Evolutionary conservation across 2,329 filamentous ascomycete species (phyloP).

Genomic region (Xylariaceae sp.): DNA sequence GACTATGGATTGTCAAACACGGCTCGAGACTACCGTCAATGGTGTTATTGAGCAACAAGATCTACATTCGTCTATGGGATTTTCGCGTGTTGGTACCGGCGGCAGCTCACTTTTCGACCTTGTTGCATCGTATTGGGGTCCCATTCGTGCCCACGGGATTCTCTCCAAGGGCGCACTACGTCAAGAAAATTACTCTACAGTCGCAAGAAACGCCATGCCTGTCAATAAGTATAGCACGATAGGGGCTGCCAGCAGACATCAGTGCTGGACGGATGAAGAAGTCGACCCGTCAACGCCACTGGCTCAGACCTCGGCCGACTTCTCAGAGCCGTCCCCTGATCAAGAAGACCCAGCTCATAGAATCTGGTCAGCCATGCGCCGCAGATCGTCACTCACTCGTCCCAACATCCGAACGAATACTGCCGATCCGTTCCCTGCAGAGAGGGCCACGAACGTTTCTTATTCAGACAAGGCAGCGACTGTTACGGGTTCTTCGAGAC

Average conservation of each 20-base stretch:
- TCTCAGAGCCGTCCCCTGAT: slow-evolving; percentile 15
- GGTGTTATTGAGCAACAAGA: slow-evolving; percentile 48
- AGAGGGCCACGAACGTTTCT: background rate
- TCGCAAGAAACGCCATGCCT: background rate
- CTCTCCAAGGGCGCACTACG: slow-evolving; percentile 33
- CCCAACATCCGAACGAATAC: slow-evolving; percentile 19
- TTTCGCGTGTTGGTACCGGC: slow-evolving; percentile 36
- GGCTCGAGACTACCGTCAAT: slow-evolving; percentile 47
- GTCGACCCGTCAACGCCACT: slow-evolving; percentile 13
- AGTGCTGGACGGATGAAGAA: background rate
- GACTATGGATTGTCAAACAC: slow-evolving; percentile 41
- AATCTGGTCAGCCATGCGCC: slow-evolving; percentile 32
- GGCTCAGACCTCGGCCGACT: slow-evolving; percentile 18
- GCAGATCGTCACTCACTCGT: slow-evolving; percentile 19
- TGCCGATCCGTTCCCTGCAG: slow-evolving; percentile 12
- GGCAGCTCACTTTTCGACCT: slow-evolving; percentile 40
- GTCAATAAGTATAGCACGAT: background rate
- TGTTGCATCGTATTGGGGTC: slow-evolving; percentile 46
- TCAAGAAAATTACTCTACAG: slow-evolving; percentile 10
- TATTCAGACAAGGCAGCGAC: background rate
- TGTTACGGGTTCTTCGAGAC: background rate
- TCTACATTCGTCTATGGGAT: slow-evolving; percentile 45
- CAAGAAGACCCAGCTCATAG: slow-evolving; percentile 26
- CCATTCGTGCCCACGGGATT: slow-evolving; percentile 39
- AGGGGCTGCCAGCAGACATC: slow-evolving; percentile 1